Base-by-base conservation (phyloP, 768 basidiomycete genomes). In the Suillus variegatus region DNA sequence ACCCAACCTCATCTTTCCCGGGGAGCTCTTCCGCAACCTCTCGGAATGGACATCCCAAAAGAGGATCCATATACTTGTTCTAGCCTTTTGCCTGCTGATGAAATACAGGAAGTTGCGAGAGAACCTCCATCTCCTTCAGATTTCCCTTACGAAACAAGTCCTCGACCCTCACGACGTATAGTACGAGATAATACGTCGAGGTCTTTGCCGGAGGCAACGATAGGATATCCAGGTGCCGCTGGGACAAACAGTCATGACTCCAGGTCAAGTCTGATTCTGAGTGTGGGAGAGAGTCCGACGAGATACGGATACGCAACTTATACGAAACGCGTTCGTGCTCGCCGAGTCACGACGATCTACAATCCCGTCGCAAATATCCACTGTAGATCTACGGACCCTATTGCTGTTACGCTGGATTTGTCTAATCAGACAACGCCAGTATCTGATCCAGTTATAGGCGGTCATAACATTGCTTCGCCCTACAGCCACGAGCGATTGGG, bases 401-500 rank as follows among this genome's bases (percentile, higher is more conserved):
- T 28, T 28, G 5, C 9, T 20, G 18, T 35, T 54, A 18, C 52
- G 8, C 18, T 52, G 8, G 51, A 16, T 54, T 10, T 32, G 5
- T 16, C 32, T 35, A 32, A 2, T 18, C 52, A 35, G 32, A 8
- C 52, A 35, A 9, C 10, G 10, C 28, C 18, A 54, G 18, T 32
- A 54, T 54, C 52, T 10, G 52, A 54, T 54, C 52, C 32, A 10
- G 18, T 32, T 20, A 35, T 35, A 12, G 32, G 10, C 32, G 5
- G 16, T 54, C 32, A 35, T 10, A 6, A 54, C 5, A 35, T 32
- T 54, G 32, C 52, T 54, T 20, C 18, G 28, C 52, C 52, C 18
- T 57, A 36, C 38, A 36, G 1, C 2, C 36, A 65, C 36, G 54
- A 35, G 36, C 18, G 32, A 28, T 66, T 66, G 6, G 71, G 62